A percentile compares a stretch with the other conserved stretches of the same genome.
phyloP scores from a whole-genome alignment of 1,139 yeast species.

The Hemisphaericaspora lyxosophila region DNA sequence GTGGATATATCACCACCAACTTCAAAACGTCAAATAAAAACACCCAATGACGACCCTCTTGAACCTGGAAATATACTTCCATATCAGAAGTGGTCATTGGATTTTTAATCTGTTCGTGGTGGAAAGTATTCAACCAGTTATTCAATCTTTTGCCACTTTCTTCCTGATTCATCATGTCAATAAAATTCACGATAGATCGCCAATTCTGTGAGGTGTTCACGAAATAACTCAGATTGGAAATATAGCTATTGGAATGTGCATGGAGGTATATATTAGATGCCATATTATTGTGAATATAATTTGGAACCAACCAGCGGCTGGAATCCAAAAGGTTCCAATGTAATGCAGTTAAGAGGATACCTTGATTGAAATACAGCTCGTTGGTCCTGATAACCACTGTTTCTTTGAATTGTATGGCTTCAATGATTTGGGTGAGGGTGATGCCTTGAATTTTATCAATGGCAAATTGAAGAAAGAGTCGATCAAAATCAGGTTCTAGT shows the following conservation, averaged over 20 bases:
- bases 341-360: slow-evolving; percentile 27
- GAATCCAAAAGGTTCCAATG: slow-evolving; percentile 27
- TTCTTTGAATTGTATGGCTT: slow-evolving; percentile 21
- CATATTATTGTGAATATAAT: slow-evolving; percentile 11
- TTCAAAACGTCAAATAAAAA: slow-evolving; percentile 32
- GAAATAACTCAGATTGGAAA: slow-evolving; percentile 23
- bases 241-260: slow-evolving; percentile 29
- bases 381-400: slow-evolving; percentile 15
- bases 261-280: slow-evolving; percentile 23
- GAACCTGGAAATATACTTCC: slow-evolving; percentile 27
- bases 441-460: slow-evolving; percentile 17
- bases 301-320: slow-evolving; percentile 31
- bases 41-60: slow-evolving; percentile 32
- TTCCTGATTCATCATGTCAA: slow-evolving; percentile 12
- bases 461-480: slow-evolving; percentile 27
- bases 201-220: slow-evolving; percentile 22
- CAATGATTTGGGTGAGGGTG: slow-evolving; percentile 23
- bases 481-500: slow-evolving; percentile 19
- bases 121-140: slow-evolving; percentile 16
- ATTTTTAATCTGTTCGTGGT: slow-evolving; percentile 14
- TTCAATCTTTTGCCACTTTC: slow-evolving; percentile 14
- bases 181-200: slow-evolving; percentile 17
- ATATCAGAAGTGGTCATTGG: slow-evolving; percentile 22
- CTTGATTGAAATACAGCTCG: slow-evolving; percentile 29
- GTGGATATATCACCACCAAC: slow-evolving; percentile 36